phyloP scores from a whole-genome alignment of 352 stramenopile genomes.

The Hyphochytrium catenoides region DNA sequence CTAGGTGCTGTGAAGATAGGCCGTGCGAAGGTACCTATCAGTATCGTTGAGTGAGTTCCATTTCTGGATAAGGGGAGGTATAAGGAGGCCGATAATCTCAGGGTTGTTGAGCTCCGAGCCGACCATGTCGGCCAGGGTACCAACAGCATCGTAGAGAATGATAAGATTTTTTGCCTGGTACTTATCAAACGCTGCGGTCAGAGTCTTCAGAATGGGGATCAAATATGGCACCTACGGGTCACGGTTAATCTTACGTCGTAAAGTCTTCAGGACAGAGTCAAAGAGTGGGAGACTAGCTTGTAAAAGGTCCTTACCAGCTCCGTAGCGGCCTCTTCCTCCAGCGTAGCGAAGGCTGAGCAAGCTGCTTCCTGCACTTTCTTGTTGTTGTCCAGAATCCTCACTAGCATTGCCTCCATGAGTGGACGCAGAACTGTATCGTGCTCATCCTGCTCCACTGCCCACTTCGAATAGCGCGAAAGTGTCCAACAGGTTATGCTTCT shows the following conservation, averaged over 20 bases:
- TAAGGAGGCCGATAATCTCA: conserved; percentile 68
- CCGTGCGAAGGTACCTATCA: background rate
- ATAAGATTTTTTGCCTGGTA: conserved; percentile 83
- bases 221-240: conserved; percentile 82
- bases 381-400: conserved; percentile 65
- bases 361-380: conserved; percentile 84
- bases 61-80: conserved; percentile 75
- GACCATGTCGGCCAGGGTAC: conserved; percentile 79
- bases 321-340: conserved; percentile 77
- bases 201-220: conserved; percentile 62
- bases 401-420: conserved; percentile 59
- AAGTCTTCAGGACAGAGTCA: no score
- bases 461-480: conserved; percentile 68
- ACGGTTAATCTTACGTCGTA: no score
- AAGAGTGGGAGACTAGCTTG: no score
- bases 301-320: no score
- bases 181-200: conserved; percentile 74
- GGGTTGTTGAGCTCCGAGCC: conserved; percentile 71
- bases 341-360: conserved; percentile 77
- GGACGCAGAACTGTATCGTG: conserved; percentile 37
- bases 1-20: conserved; percentile 42
- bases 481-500: conserved; percentile 85
- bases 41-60: conserved; percentile 63
- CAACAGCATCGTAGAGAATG: conserved; percentile 86
- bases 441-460: conserved; percentile 72